Conservation (phyloP, 768 basidiomycete genomes). For the Fomitopsis serialis region DNA sequence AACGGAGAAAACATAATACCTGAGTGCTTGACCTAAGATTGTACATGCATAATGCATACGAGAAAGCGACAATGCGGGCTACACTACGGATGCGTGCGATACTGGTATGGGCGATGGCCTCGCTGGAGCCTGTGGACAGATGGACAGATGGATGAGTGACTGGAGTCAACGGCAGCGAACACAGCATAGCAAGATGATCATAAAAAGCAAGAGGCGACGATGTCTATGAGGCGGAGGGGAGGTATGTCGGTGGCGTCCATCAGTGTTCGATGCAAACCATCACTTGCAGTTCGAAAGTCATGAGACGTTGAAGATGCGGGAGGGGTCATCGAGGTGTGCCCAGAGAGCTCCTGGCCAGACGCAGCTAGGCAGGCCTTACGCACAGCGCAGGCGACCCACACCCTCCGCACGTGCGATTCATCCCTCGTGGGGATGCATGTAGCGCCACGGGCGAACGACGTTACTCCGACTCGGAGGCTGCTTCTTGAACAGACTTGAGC, state of each 20-base stretch:
- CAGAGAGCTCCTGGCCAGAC: too few relatives aligned
- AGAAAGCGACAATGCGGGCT: neutral
- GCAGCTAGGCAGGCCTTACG: too few relatives aligned
- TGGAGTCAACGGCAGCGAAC: conserved; percentile 1
- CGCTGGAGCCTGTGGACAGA: neutral
- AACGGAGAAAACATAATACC: neutral
- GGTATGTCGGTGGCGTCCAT: neutral
- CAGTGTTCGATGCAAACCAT: neutral
- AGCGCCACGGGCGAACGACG: too few relatives aligned
- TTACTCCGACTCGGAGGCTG: neutral
- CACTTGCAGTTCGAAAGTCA: conserved; percentile 16
- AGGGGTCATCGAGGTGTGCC: too few relatives aligned
- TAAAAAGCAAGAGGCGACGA: conserved; percentile 3
- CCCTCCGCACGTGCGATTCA: too few relatives aligned
- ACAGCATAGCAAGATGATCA: conserved; percentile 17
- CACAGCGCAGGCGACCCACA: too few relatives aligned
- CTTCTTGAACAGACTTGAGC: conserved; percentile 4
- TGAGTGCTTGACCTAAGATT: neutral
- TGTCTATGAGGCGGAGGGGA: neutral
- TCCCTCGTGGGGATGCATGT: too few relatives aligned
- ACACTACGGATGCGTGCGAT: neutral
- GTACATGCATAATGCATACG: neutral
- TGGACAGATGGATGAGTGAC: neutral
- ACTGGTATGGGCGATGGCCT: neutral
- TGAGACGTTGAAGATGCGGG: neutral